Conservation (phyloP, 352 stramenopile genomes). For the Phytophthora podocarpi region DNA sequence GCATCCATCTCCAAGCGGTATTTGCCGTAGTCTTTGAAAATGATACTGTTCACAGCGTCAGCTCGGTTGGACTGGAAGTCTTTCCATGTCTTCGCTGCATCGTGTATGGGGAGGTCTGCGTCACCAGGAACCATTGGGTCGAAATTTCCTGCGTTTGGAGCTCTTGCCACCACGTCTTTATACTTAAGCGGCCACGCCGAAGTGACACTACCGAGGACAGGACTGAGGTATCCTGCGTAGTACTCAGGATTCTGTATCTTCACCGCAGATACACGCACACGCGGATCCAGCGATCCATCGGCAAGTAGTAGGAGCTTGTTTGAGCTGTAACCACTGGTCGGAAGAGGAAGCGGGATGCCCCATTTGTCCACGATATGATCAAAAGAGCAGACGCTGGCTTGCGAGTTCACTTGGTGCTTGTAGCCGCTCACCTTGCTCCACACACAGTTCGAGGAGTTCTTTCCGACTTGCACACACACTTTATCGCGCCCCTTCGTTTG, state of each 20-base stretch:
- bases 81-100: slow-evolving; percentile 44
- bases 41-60: slow-evolving; percentile 46
- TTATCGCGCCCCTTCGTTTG: slow-evolving; percentile 16
- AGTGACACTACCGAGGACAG: slow-evolving; percentile 8
- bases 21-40: slow-evolving; percentile 50
- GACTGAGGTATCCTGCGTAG: slow-evolving; percentile 20
- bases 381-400: slow-evolving; percentile 36
- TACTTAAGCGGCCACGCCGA: slow-evolving; percentile 22
- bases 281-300: slow-evolving; percentile 16
- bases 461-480: slow-evolving; percentile 30
- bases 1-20: slow-evolving; percentile 52
- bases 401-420: slow-evolving; percentile 27
- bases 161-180: slow-evolving; percentile 18
- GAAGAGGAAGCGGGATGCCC: slow-evolving; percentile 50
- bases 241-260: slow-evolving; percentile 32
- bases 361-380: slow-evolving; percentile 43
- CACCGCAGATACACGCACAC: slow-evolving; percentile 20
- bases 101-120: slow-evolving; percentile 11
- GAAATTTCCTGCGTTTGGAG: slow-evolving; percentile 15
- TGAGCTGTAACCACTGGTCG: slow-evolving; percentile 49
- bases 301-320: slow-evolving; percentile 36
- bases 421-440: slow-evolving; percentile 49
- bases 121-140: slow-evolving; percentile 8
- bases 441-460: slow-evolving; percentile 35
- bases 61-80: slow-evolving; percentile 48